Evolutionary conservation across 2,329 filamentous ascomycete genomes (phyloP).

Genomic region (Penicillium frequentans): DNA sequence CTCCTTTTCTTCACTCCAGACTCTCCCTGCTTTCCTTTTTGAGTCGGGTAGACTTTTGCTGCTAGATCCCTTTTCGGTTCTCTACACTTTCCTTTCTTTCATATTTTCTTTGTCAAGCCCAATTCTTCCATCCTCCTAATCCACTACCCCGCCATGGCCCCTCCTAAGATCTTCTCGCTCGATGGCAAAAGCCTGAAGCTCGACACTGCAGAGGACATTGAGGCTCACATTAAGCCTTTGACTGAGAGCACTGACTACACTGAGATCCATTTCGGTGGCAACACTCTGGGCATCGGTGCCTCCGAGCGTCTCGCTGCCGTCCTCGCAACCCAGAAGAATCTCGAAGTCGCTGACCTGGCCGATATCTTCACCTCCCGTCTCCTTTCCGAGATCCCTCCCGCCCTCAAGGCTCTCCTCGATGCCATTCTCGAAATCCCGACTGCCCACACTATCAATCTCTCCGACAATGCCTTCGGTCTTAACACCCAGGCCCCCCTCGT

Average conservation of each 20-base stretch:
- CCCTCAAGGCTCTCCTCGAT: slow-evolving; percentile 79
- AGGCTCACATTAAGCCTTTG: slow-evolving; percentile 77
- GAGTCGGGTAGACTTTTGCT: background rate
- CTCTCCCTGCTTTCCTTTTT: background rate
- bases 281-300: slow-evolving; percentile 87
- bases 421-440: slow-evolving; percentile 82
- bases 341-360: slow-evolving; percentile 82
- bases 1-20: background rate
- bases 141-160: slow-evolving; percentile 50
- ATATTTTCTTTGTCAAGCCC: background rate
- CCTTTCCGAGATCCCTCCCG: slow-evolving; percentile 88
- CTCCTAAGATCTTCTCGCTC: slow-evolving; percentile 71
- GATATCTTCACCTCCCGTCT: slow-evolving; percentile 97
- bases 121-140: slow-evolving; percentile 17
- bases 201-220: slow-evolving; percentile 81
- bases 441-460: slow-evolving; percentile 89
- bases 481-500: slow-evolving; percentile 93
- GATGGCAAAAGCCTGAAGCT: slow-evolving; percentile 92
- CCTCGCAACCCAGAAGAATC: slow-evolving; percentile 77
- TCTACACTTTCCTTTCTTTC: background rate
- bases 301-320: slow-evolving; percentile 82
- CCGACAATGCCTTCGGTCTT: slow-evolving; percentile 96
- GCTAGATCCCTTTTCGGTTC: slow-evolving; percentile 1
- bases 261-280: slow-evolving; percentile 83
- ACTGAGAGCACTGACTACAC: slow-evolving; percentile 67